Evolutionary conservation across 2,329 filamentous ascomycete species (phyloP), one percentile per base, ranked within the genome.

Genomic region (Calonectria pseudoturangicola): DNA sequence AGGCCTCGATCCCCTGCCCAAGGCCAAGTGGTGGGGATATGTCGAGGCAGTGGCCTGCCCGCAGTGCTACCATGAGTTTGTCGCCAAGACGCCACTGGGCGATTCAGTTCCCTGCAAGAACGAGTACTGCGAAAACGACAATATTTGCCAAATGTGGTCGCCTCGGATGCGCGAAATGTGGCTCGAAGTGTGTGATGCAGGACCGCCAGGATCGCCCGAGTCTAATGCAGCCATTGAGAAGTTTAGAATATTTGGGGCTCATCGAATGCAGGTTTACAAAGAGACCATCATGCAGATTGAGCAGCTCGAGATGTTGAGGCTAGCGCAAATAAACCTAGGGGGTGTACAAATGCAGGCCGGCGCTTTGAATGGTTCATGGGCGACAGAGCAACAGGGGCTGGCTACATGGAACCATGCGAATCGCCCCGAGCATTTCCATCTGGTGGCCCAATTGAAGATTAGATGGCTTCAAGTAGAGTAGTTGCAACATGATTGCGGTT

Each of bases 61-160:
- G 4, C 79, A 82, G 56, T 86, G 84, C 71, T 83, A 82, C 51
- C 41, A 81, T n/a, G 74, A 69, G 15, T 82, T 84, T 30, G 76
- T 84, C 2, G 60, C 58, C 9, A 75, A 80, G 15, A 83, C 82
- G 1, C n/a, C 74, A 0, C 74, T 85, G 0, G 81, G 79, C 2
- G 60, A 62, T 0, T 62, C 70, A 0, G 70, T 84, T 28, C 76
- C 79, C 0, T 71, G 84, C 47, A 80, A 82, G n/a, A 76, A 60
- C 1, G 71, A 67, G 1, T 73, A 74, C 6, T 77, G 83, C 12
- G 73, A 79, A 12, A 75, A 77, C 0, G 51, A 74, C 3, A 73
- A 80, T 10, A 82, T 84, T 39, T 86, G 84, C 54, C 82, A 83
- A 41, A 77, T 85, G 7, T 85, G 83, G 81, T 84, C 83, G 6